Evolutionary conservation across 345 rosid genomes (phyloP), one percentile per base, ranked within the genome.

Genomic region (Trapa bicornis): DNA sequence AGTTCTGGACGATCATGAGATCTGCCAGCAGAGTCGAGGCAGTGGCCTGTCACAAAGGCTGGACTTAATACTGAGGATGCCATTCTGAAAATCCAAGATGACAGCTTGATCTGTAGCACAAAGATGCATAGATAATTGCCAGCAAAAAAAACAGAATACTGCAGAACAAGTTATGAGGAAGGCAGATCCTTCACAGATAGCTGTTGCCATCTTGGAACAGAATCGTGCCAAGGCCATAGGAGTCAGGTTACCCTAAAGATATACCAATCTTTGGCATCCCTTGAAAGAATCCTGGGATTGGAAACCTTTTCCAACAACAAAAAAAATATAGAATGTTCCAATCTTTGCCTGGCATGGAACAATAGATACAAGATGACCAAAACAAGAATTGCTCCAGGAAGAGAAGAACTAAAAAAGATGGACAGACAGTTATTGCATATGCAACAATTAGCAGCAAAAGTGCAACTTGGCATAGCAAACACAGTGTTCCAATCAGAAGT

Each of bases 11-110:
- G 75, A 73, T 47, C 48, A 50, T 75, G 74, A 64, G 77, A 80
- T 77, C 42, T 77, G 48, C 73, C 69, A 39, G 80, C 73, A 42
- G 69, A 78, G 60, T 50, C 70, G 37, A 70, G 79, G 72, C 74
- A 70, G 47, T 77, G 83, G 58, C 77, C 61, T 61, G 79, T 76
- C 69, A 77, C 78, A n/a, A 76, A 22, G 47, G 85, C 67, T 75
- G 80, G 89, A 75, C 83, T 79, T 68, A 84, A 82, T 56, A 72
- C 77, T 77, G 87, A 75, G 65, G 77, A 75, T 47, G 87, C 86
- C 95, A 91, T 91, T 74, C 96, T 87, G 89, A 65, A 77, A 70
- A 52, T 58, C 11, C 50, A 37, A 11, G 52, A 16, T 6, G 16
- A 39, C 13, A 45, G 11, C 48, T 45, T 6, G 11, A 45, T 45